A percentile compares a stretch with the other conserved stretches of the same genome.
Evolutionary conservation across 2,329 filamentous ascomycete genomes (phyloP).

Genomic region (Lachnellula suecica): DNA sequence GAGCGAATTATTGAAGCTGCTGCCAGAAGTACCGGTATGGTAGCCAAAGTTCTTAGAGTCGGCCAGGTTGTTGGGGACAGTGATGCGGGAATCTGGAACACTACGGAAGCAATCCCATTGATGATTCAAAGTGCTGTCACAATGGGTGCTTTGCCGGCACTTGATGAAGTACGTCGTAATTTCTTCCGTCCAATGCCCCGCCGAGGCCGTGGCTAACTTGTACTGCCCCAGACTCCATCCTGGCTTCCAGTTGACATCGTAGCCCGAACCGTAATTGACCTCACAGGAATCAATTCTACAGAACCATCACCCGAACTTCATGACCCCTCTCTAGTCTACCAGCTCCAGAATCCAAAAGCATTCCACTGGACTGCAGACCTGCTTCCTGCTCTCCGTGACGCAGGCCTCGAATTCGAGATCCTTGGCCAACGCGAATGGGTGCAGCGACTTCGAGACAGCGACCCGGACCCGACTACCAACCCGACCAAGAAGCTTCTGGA

Average conservation of each 20-base stretch:
- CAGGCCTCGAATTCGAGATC: conserved; percentile 44
- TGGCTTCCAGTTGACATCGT: conserved; percentile 48
- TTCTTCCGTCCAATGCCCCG: background rate
- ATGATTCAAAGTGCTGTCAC: conserved; percentile 46
- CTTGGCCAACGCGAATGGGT: conserved; percentile 46
- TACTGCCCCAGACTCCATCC: conserved; percentile 28
- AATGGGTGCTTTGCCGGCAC: conserved; percentile 42
- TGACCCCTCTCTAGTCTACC: conserved; percentile 40
- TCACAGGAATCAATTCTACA: conserved; percentile 27
- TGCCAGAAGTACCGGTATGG: conserved; percentile 29
- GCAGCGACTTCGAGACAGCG: conserved; percentile 38
- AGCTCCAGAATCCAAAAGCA: conserved; percentile 48
- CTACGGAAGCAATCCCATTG: conserved; percentile 49
- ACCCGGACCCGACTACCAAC: conserved; percentile 45
- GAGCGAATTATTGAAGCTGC: conserved; percentile 43
- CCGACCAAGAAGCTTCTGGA: conserved; percentile 53
- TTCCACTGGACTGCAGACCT: conserved; percentile 51
- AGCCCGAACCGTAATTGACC: conserved; percentile 40
- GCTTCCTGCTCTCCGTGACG: conserved; percentile 45
- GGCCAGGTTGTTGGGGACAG: conserved; percentile 51
- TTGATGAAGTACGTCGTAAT: conserved; percentile 37
- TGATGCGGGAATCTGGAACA: conserved; percentile 46
- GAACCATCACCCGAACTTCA: conserved; percentile 18
- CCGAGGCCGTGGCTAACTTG: conserved; percentile 33
- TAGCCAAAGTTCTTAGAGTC: conserved; percentile 41